Evolutionary conservation across 306 rosid genomes (phyloP).

Genomic region (Benincasa hispida): DNA sequence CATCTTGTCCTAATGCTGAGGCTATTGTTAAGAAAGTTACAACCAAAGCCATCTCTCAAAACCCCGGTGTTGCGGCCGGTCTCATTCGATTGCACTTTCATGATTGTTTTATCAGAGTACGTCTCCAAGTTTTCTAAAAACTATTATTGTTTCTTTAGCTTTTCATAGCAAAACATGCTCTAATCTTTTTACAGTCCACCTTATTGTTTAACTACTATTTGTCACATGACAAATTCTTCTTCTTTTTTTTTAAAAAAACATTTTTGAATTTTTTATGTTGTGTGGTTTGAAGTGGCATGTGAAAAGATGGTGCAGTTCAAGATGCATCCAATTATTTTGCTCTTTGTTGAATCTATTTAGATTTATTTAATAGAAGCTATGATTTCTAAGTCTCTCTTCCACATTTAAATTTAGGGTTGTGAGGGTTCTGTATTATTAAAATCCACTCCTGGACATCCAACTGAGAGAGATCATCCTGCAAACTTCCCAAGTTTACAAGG

Average conservation of each 20-base stretch:
- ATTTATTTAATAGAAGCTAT: too few relatives aligned
- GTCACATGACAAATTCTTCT: too few relatives aligned
- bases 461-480: conserved; percentile 20
- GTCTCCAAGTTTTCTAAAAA: too few relatives aligned
- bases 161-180: too few relatives aligned
- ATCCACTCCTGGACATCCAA: conserved; percentile 18
- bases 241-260: too few relatives aligned
- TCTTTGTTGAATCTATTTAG: too few relatives aligned
- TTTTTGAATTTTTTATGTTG: not conserved
- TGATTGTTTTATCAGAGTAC: conserved; percentile 34
- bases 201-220: too few relatives aligned
- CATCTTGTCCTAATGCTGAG: conserved; percentile 23
- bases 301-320: not conserved
- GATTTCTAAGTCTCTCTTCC: not conserved
- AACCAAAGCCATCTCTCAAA: conserved; percentile 15
- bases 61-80: conserved; percentile 26
- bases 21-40: conserved; percentile 17
- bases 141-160: too few relatives aligned
- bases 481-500: conserved; percentile 28
- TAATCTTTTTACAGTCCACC: too few relatives aligned
- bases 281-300: too few relatives aligned
- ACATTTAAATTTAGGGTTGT: conserved; percentile 13
- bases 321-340: not conserved
- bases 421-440: conserved; percentile 26
- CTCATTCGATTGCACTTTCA: conserved; percentile 34